Conservation (phyloP, 176 grass and related monocot species). For the Areca catechu region DNA sequence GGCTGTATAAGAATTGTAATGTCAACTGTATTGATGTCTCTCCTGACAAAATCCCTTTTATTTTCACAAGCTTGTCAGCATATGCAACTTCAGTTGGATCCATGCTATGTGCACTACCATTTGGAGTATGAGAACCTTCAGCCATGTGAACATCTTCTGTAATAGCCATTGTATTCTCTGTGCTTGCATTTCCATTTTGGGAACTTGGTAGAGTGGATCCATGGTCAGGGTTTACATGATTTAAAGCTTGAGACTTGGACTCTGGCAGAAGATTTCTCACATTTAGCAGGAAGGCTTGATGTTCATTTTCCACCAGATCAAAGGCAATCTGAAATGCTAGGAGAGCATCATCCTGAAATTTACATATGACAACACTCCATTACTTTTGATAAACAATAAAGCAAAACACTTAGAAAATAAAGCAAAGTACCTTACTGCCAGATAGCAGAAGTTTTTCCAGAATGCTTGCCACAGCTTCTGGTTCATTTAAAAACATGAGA, state of each 20-base stretch:
- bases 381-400: constrained; percentile 2
- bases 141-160: constrained; percentile 82
- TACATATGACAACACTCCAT: constrained; percentile 14
- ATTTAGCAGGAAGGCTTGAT: constrained; percentile 89
- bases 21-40: constrained; percentile 91
- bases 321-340: constrained; percentile 97
- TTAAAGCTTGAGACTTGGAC: background rate
- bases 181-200: constrained; percentile 29
- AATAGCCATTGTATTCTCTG: constrained; percentile 26
- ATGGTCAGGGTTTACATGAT: background rate
- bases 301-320: constrained; percentile 95
- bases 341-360: constrained; percentile 81
- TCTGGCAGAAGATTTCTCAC: constrained; percentile 42
- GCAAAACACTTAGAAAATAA: constrained; percentile 4
- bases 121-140: constrained; percentile 43
- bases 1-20: constrained; percentile 93
- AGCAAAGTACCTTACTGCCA: constrained; percentile 58
- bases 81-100: constrained; percentile 53
- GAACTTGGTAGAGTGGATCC: constrained; percentile 29
- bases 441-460: constrained; percentile 68
- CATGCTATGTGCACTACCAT: constrained; percentile 44
- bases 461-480: constrained; percentile 72
- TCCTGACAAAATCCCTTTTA: constrained; percentile 96
- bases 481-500: constrained; percentile 88
- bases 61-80: constrained; percentile 63